Conservation (phyloP, 768 basidiomycete genomes). For the Termitomyces sp. region DNA sequence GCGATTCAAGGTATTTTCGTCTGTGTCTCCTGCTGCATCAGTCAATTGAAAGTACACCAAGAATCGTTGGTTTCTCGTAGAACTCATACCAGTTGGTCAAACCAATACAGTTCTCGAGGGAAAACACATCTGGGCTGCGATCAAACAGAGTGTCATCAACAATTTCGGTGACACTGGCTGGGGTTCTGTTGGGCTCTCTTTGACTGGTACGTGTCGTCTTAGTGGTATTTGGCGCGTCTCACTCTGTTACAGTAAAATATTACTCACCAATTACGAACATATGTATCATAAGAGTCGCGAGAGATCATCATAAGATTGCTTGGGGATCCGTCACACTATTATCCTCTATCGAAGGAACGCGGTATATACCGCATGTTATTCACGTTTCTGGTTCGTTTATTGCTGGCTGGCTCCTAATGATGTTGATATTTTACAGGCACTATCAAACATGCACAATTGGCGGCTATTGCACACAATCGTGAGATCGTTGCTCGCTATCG, state of each 20-base stretch:
- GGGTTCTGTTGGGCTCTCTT: slow-evolving; percentile 72
- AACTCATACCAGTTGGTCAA: slow-evolving; percentile 58
- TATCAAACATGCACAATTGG: slow-evolving; percentile 79
- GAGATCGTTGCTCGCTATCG: slow-evolving; percentile 67
- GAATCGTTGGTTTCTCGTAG: slow-evolving; percentile 89
- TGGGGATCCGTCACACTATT: slow-evolving; percentile 80
- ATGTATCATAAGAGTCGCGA: slow-evolving; percentile 81
- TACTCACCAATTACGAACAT: slow-evolving; percentile 81
- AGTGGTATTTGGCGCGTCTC: neutral
- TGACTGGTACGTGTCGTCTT: slow-evolving; percentile 50
- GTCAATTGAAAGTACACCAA: slow-evolving; percentile 21
- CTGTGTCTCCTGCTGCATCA: too few relatives aligned
- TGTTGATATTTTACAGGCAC: slow-evolving; percentile 53
- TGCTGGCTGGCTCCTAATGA: neutral
- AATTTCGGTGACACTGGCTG: slow-evolving; percentile 87
- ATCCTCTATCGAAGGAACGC: slow-evolving; percentile 52
- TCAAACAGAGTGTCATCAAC: slow-evolving; percentile 63
- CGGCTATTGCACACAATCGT: slow-evolving; percentile 72
- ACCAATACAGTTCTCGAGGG: slow-evolving; percentile 38
- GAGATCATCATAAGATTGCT: slow-evolving; percentile 75
- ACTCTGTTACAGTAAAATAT: slow-evolving; percentile 66
- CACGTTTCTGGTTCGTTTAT: slow-evolving; percentile 69
- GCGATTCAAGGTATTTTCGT: slow-evolving; percentile 17
- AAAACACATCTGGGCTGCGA: slow-evolving; percentile 64
- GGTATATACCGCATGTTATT: slow-evolving; percentile 71